phyloP scores from a whole-genome alignment of 768 basidiomycete species.

The Mrakia hoshinonis region DNA sequence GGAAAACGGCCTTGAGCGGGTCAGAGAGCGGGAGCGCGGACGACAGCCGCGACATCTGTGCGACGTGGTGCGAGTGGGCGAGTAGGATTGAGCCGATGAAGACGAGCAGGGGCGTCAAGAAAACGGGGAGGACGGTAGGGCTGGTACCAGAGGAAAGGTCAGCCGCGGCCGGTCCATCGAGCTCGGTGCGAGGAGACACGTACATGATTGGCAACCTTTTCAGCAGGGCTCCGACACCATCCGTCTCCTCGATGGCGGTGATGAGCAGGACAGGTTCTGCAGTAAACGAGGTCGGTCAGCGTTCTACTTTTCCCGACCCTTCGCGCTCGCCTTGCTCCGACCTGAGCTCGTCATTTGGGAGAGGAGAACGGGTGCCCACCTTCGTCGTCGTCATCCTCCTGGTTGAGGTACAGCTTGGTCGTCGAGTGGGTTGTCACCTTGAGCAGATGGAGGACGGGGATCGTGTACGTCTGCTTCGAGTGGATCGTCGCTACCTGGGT shows the following conservation, averaged over 20 bases:
- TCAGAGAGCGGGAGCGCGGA: not conserved
- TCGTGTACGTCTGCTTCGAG: slow-evolving; percentile 7
- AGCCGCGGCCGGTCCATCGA: not conserved
- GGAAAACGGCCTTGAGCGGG: not conserved
- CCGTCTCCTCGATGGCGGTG: not conserved
- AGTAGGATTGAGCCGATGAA: slow-evolving; percentile 3
- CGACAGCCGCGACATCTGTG: not conserved
- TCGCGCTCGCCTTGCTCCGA: too few species aligned
- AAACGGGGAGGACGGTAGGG: not conserved
- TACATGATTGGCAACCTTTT: not conserved
- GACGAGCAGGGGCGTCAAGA: not conserved
- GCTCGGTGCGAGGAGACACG: not conserved
- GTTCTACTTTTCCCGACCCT: too few species aligned
- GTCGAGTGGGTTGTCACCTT: not conserved
- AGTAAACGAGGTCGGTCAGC: not conserved
- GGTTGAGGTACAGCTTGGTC: not conserved
- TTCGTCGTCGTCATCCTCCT: slow-evolving; percentile 7
- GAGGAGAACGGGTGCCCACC: not conserved
- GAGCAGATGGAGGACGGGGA: slow-evolving; percentile 3
- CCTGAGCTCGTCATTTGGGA: not conserved
- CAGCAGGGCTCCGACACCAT: not conserved
- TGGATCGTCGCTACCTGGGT: not conserved
- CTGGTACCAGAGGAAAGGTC: not conserved
- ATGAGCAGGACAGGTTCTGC: not conserved
- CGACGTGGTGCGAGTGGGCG: slow-evolving; percentile 9